phyloP scores from a whole-genome alignment of 441 rosid genomes.

The Biscutella auriculata region DNA sequence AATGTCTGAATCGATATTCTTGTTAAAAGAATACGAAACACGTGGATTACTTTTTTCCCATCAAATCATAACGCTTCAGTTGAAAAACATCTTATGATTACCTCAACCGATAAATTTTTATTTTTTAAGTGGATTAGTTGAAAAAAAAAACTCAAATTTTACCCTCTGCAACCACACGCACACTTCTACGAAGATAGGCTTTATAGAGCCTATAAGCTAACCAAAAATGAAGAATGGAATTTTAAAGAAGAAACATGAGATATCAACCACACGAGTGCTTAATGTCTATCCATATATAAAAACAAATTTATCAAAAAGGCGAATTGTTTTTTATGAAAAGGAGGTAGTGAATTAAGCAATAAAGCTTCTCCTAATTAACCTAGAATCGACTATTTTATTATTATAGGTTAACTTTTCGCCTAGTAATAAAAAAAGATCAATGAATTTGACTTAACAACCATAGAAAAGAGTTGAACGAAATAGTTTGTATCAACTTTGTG shows the following conservation, averaged over 20 bases:
- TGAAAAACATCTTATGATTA: too few relatives aligned
- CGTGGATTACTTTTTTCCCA: too few relatives aligned
- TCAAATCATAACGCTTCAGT: too few relatives aligned
- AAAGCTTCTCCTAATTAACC: constrained; percentile 11
- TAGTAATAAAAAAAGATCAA: too few relatives aligned
- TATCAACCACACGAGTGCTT: constrained; percentile 18
- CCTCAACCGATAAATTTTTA: too few relatives aligned
- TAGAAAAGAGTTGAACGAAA: too few relatives aligned
- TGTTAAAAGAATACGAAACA: too few relatives aligned
- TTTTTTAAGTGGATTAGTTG: too few relatives aligned
- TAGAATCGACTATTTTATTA: background rate
- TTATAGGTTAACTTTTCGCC: background rate
- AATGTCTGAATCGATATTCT: too few relatives aligned
- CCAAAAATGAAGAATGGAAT: constrained; percentile 7
- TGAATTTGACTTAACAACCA: too few relatives aligned
- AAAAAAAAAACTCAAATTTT: constrained; percentile 6
- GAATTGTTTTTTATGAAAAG: constrained; percentile 10
- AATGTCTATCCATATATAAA: background rate
- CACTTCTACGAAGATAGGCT: constrained; percentile 8
- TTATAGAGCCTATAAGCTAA: constrained; percentile 17
- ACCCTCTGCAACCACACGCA: constrained; percentile 6
- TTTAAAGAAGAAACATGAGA: constrained; percentile 3
- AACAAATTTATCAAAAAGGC: background rate
- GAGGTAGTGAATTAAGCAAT: constrained; percentile 3
- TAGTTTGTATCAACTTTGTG: too few relatives aligned